Evolutionary conservation across 2,329 filamentous ascomycete species (phyloP).

Genomic region (Aureobasidium lini): DNA sequence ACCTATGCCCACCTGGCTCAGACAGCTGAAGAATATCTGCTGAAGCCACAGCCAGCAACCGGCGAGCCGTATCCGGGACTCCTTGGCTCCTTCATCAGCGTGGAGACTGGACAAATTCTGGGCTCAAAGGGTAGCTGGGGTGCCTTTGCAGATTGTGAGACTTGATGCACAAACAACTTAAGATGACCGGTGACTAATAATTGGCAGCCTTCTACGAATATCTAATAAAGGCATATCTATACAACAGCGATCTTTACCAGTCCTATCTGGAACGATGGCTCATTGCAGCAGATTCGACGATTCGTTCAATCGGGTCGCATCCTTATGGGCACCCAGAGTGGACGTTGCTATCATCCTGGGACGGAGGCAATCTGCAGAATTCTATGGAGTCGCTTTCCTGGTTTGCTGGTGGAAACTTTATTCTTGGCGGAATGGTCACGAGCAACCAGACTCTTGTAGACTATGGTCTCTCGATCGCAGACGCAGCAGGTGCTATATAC

Average conservation of each 20-base stretch:
- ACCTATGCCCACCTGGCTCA: constrained; percentile 19
- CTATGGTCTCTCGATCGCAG: constrained; percentile 25
- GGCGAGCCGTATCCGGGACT: constrained; percentile 25
- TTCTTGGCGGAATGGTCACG: constrained; percentile 26
- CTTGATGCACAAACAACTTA: neutral
- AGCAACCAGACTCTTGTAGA: constrained; percentile 22
- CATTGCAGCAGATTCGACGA: constrained; percentile 25
- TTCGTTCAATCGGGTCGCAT: constrained; percentile 24
- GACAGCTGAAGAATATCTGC: constrained; percentile 19
- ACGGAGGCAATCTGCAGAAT: constrained; percentile 17
- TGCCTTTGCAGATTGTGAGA: constrained; percentile 23
- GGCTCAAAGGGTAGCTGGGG: constrained; percentile 27
- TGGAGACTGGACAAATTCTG: constrained; percentile 22
- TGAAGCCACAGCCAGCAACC: constrained; percentile 18
- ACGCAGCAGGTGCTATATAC: constrained; percentile 21
- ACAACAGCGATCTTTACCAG: constrained; percentile 23
- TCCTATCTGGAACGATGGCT: constrained; percentile 25
- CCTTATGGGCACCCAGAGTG: constrained; percentile 25
- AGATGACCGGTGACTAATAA: constrained; percentile 8
- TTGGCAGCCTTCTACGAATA: constrained; percentile 27
- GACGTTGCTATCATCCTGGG: constrained; percentile 24
- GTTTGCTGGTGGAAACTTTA: constrained; percentile 29
- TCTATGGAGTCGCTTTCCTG: constrained; percentile 25
- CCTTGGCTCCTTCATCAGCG: constrained; percentile 23
- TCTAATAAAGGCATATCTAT: constrained; percentile 28